Evolutionary conservation across 2,329 filamentous ascomycete species (phyloP), one percentile per base, ranked within the genome.

Genomic region (Ophiostoma sp.): DNA sequence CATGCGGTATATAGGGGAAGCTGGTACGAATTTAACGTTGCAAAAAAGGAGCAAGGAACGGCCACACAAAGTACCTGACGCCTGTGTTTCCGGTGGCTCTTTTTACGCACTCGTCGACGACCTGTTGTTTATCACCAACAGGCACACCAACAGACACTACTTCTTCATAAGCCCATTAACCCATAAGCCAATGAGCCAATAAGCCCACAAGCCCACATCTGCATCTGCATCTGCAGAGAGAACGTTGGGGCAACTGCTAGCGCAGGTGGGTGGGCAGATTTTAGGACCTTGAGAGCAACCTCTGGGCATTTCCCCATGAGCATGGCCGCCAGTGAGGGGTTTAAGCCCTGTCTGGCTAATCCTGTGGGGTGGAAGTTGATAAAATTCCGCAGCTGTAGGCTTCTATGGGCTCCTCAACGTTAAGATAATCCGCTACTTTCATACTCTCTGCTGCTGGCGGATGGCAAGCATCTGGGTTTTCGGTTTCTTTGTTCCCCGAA

Each of bases 341-440:
- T 64, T 66, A 66, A 45, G 61, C 36, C 59, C 61, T 66, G 61
- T 63, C 61, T 36, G 42, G 64, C 42, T 42, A 66, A 28, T 66
- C 61, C 61, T 28, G 61, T 45, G 36, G 36, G 36, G 33, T 22
- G 39, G 39, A 19, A n/a, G 39, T n/a, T 50, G 63, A 68, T 25
- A 33, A 33, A 68, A 11, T 31, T 68, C 19, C 61, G 36, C 61
- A 25, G 8, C 25, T 25, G 22, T 55, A 22, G 31, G 17, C 52
- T 25, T 25, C 2, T 25, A 6, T 31, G n/a, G 52, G 59, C 36
- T 42, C 11, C 36, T 45, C 9, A 25, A 17, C 12, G 36, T 12
- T 31, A 15, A 31, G 25, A 7, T 33, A n/a, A 31, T 33, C 17
- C 22, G n/a, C n/a, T n/a, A n/a, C n/a, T n/a, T n/a, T n/a, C n/a